These are phyloP conservation scores for Diaporthe ampelina DNA, from an alignment of 2,329 filamentous ascomycete species.

Conservation along the genomic window DNA sequence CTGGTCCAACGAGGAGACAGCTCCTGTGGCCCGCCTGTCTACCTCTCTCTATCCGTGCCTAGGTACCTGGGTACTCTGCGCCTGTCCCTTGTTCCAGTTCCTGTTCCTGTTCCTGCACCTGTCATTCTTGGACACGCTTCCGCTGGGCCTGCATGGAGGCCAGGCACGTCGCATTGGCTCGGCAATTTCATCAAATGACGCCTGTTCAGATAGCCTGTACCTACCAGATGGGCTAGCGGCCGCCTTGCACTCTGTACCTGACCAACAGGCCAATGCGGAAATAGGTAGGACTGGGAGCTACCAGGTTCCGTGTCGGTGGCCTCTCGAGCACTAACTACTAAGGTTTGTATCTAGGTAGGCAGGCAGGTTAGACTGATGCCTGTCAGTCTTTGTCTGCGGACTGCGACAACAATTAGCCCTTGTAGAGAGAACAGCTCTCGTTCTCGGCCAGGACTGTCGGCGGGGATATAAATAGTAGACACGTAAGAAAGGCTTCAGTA, in stretches of 20 bases:
- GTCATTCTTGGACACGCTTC: constrained; percentile 38
- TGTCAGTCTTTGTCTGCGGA: not conserved
- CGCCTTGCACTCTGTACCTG: not conserved
- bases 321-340: too few relatives aligned
- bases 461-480: not conserved
- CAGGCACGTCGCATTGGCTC: constrained; percentile 32
- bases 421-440: not conserved
- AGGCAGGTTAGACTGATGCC: not conserved
- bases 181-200: constrained; percentile 33
- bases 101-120: constrained; percentile 25
- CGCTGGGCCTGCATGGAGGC: constrained; percentile 25
- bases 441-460: not conserved
- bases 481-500: not conserved
- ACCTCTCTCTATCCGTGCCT: too few relatives aligned
- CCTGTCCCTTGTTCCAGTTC: not conserved
- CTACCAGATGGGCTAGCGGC: not conserved
- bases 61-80: not conserved
- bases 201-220: constrained; percentile 15
- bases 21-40: not conserved
- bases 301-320: too few relatives aligned
- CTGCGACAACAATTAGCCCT: not conserved
- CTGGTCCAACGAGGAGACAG: not conserved
- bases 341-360: too few relatives aligned
- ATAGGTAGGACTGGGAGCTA: not conserved
- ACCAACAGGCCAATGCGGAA: not conserved